These are phyloP conservation scores for Stagonosporopsis rhizophila DNA, from an alignment of 2,329 filamentous ascomycete genomes.

Conservation along the genomic window DNA sequence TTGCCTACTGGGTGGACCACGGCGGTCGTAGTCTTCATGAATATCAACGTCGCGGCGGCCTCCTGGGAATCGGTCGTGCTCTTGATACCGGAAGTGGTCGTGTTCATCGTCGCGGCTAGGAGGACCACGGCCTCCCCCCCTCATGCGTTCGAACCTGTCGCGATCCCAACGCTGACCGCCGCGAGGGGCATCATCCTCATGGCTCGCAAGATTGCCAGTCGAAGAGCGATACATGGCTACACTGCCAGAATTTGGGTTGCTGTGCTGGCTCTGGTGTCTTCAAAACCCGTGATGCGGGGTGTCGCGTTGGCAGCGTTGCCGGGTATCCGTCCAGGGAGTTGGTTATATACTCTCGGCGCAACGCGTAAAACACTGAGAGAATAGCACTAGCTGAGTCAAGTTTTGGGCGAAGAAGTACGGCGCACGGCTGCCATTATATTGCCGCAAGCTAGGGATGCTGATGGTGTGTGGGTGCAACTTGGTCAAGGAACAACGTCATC, in stretches of 20 bases:
- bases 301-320: slow-evolving; percentile 20
- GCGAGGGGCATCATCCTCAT: slow-evolving; percentile 49
- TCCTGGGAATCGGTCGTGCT: slow-evolving; percentile 53
- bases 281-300: slow-evolving; percentile 28
- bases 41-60: slow-evolving; percentile 53
- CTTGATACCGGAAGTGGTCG: slow-evolving; percentile 51
- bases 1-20: slow-evolving; percentile 39
- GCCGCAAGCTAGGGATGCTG: slow-evolving; percentile 13
- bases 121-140: slow-evolving; percentile 49
- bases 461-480: slow-evolving; percentile 17
- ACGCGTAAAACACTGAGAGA: background rate
- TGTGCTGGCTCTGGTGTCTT: background rate
- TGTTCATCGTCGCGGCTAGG: slow-evolving; percentile 56
- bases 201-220: slow-evolving; percentile 53
- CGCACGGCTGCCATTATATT: slow-evolving; percentile 15
- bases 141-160: slow-evolving; percentile 58
- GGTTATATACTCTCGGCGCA: slow-evolving; percentile 3
- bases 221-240: slow-evolving; percentile 48
- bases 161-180: slow-evolving; percentile 57
- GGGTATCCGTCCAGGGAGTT: slow-evolving; percentile 14
- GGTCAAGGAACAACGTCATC: slow-evolving; percentile 16
- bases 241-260: background rate
- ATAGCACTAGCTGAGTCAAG: background rate
- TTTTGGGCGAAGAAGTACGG: background rate
- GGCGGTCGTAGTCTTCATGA: slow-evolving; percentile 53